Conservation (phyloP, 1,284 basidiomycete species). For the Cutaneotrichosporon cavernicola region DNA sequence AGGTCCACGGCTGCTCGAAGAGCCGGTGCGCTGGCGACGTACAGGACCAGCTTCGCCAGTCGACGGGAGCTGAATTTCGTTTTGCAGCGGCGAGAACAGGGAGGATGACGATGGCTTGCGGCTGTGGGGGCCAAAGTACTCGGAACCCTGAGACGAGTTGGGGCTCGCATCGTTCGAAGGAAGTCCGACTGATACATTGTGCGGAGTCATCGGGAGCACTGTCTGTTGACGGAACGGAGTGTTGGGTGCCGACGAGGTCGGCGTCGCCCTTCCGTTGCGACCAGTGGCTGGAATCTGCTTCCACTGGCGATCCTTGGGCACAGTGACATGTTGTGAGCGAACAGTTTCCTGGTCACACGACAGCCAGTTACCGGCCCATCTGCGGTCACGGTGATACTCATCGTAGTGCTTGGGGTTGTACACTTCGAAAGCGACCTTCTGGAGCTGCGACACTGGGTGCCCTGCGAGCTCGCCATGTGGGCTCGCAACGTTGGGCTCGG, state of each 20-base stretch:
- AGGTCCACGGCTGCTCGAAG: constrained; percentile 31
- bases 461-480: constrained; percentile 81
- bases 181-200: constrained; percentile 31
- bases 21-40: constrained; percentile 41
- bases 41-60: constrained; percentile 47
- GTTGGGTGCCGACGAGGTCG: constrained; percentile 39
- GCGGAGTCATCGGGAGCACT: constrained; percentile 52
- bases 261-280: constrained; percentile 12
- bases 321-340: constrained; percentile 32
- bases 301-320: constrained; percentile 36
- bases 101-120: constrained; percentile 44
- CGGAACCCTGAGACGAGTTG: constrained; percentile 36
- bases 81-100: constrained; percentile 37
- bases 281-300: constrained; percentile 24
- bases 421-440: constrained; percentile 88
- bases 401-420: constrained; percentile 59
- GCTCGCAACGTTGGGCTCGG: constrained; percentile 54
- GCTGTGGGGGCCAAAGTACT: constrained; percentile 46
- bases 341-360: constrained; percentile 45
- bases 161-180: constrained; percentile 48
- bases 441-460: constrained; percentile 90
- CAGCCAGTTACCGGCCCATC: constrained; percentile 44
- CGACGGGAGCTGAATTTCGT: constrained; percentile 32
- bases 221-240: constrained; percentile 44
- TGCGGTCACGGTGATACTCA: constrained; percentile 25